phyloP scores from a whole-genome alignment of 257 asterid species.

The Echium plantagineum region DNA sequence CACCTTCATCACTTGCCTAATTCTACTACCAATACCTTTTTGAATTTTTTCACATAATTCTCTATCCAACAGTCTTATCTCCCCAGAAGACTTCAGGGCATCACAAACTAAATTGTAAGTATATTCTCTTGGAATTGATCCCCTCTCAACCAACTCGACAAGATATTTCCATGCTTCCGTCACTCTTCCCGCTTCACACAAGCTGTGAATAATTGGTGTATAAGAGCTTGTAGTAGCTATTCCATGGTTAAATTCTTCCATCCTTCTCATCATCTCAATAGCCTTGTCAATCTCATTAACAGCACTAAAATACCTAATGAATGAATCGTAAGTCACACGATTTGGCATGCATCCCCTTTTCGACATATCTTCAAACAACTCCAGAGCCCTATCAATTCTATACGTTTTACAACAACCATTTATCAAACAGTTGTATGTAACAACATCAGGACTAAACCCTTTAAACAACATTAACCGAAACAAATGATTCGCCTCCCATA shows the following conservation, averaged over 20 bases:
- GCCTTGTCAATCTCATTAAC: conserved; percentile 80
- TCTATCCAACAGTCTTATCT: conserved; percentile 33
- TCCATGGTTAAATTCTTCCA: conserved; percentile 57
- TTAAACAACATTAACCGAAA: conserved; percentile 75
- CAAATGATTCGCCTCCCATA: conserved; percentile 93
- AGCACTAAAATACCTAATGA: conserved; percentile 68
- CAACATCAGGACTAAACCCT: conserved; percentile 86
- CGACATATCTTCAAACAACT: conserved; percentile 71
- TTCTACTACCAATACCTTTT: conserved; percentile 44
- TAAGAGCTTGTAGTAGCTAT: conserved; percentile 59
- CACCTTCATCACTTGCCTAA: conserved; percentile 41
- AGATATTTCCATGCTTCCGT: conserved; percentile 52
- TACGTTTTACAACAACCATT: conserved; percentile 88
- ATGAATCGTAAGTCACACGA: conserved; percentile 68
- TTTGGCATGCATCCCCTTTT: conserved; percentile 65
- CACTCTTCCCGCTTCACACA: conserved; percentile 75
- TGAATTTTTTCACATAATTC: conserved; percentile 33
- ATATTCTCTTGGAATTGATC: conserved; percentile 70
- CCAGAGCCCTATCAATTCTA: conserved; percentile 79
- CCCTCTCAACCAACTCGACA: conserved; percentile 54
- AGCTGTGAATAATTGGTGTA: conserved; percentile 64
- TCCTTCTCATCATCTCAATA: conserved; percentile 64
- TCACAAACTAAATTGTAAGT: conserved; percentile 52
- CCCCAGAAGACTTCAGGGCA: conserved; percentile 34
- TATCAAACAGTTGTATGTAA: conserved; percentile 83